phyloP scores from a whole-genome alignment of 1,284 basidiomycete species.

The Ceratobasidium sp. region DNA sequence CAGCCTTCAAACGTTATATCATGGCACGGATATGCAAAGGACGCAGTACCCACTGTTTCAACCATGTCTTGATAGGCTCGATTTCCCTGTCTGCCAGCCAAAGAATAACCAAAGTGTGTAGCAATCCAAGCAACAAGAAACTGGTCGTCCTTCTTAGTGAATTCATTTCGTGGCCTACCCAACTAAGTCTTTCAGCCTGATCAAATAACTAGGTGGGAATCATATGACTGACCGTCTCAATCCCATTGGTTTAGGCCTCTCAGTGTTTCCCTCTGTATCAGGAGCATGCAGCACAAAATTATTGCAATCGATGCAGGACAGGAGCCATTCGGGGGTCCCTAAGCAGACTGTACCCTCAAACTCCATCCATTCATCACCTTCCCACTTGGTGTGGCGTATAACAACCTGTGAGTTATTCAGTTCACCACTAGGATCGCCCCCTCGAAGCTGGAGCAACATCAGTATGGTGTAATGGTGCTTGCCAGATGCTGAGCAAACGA shows the following conservation, averaged over 20 bases:
- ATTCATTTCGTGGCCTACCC: conserved; percentile 10
- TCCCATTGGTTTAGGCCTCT: not conserved
- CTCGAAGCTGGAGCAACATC: not conserved
- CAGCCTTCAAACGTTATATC: not conserved
- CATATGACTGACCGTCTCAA: too few species aligned
- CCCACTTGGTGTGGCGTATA: not conserved
- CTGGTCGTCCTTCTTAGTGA: conserved; percentile 7
- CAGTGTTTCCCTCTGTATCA: not conserved
- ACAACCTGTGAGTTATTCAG: not conserved
- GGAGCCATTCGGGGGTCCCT: conserved; percentile 7
- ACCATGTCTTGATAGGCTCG: conserved; percentile 2
- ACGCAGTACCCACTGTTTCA: not conserved
- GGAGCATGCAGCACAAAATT: not conserved
- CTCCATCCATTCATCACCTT: too few species aligned
- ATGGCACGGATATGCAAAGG: not conserved
- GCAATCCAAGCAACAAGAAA: conserved; percentile 17
- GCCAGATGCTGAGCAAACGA: not conserved
- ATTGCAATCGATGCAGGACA: not conserved
- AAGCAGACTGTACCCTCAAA: not conserved
- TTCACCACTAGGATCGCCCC: not conserved
- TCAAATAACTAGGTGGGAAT: too few species aligned
- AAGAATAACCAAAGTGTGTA: not conserved
- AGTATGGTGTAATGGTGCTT: not conserved
- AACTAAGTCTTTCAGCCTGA: not conserved
- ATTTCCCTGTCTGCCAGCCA: conserved; percentile 1